Conservation (phyloP, 1,139 yeast species). For the Kodamaea sp. region DNA sequence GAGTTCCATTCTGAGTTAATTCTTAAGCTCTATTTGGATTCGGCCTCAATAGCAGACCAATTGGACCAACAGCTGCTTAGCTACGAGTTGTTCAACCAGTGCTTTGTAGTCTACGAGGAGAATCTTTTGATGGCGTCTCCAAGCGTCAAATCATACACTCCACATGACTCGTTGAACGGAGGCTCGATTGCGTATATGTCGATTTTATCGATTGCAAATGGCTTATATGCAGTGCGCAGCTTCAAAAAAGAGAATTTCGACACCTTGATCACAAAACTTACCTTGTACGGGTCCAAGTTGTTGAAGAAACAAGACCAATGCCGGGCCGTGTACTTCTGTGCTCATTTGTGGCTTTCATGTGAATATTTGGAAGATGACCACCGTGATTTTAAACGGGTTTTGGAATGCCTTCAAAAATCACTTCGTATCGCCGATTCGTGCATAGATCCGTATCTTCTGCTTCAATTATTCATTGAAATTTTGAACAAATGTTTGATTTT, state of each 20-base stretch:
- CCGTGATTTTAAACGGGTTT: slow-evolving; percentile 41
- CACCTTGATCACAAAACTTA: slow-evolving; percentile 75
- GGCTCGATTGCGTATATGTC: slow-evolving; percentile 41
- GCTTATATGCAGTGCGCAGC: slow-evolving; percentile 56
- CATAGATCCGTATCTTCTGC: slow-evolving; percentile 75
- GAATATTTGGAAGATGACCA: slow-evolving; percentile 34
- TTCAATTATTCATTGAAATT: slow-evolving; percentile 84
- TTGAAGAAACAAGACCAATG: slow-evolving; percentile 94
- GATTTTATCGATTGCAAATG: slow-evolving; percentile 52
- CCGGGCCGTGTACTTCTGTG: slow-evolving; percentile 80
- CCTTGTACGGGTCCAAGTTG: slow-evolving; percentile 83
- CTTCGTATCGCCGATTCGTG: slow-evolving; percentile 89
- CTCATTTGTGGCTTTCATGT: slow-evolving; percentile 94
- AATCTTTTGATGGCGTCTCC: slow-evolving; percentile 32
- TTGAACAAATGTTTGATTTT: slow-evolving; percentile 81
- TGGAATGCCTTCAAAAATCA: slow-evolving; percentile 57
- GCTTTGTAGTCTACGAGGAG: slow-evolving; percentile 86
- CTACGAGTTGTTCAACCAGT: slow-evolving; percentile 88
- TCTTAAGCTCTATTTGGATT: slow-evolving; percentile 48
- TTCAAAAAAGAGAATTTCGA: slow-evolving; percentile 67
- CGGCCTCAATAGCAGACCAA: slow-evolving; percentile 76
- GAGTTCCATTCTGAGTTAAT: slow-evolving; percentile 48
- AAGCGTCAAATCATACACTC: slow-evolving; percentile 18
- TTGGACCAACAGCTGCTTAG: slow-evolving; percentile 51
- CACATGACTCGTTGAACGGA: slow-evolving; percentile 38